Percentiles rank a stretch among this genome's conserved stretches.
These are phyloP conservation scores for Macrotyloma uniflorum DNA, from an alignment of 306 rosid species.

Conservation along the genomic window DNA sequence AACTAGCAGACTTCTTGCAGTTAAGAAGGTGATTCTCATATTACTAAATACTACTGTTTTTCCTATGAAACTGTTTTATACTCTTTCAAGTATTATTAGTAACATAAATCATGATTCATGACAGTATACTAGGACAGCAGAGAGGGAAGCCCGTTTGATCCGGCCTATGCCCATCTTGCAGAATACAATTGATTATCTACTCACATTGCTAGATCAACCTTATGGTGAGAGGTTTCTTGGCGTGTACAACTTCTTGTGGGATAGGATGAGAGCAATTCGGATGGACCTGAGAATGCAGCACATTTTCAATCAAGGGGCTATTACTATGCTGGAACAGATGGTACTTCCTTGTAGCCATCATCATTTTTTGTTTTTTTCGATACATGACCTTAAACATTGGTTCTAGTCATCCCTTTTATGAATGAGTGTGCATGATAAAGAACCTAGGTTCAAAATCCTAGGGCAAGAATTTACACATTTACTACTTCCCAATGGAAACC, in stretches of 20 bases:
- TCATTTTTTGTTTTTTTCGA: conserved; percentile 32
- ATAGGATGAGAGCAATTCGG: conserved; percentile 96
- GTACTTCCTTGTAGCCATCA: conserved; percentile 50
- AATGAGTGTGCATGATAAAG: conserved; percentile 16
- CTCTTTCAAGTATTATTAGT: conserved; percentile 21
- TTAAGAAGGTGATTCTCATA: conserved; percentile 73
- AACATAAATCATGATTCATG: conserved; percentile 22
- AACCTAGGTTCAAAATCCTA: conserved; percentile 25
- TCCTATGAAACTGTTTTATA: conserved; percentile 5
- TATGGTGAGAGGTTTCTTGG: conserved; percentile 84
- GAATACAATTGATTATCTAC: conserved; percentile 79
- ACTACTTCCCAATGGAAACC: conserved; percentile 24
- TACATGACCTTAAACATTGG: conserved; percentile 22
- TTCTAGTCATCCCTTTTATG: conserved; percentile 6
- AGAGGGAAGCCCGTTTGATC: conserved; percentile 90
- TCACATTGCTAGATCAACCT: conserved; percentile 75
- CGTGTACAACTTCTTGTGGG: conserved; percentile 92
- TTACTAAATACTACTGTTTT: conserved; percentile 23
- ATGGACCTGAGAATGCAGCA: conserved; percentile 99
- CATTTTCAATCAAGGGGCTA: conserved; percentile 81
- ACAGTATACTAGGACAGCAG: conserved; percentile 97
- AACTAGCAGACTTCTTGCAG: conserved; percentile 81
- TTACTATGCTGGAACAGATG: conserved; percentile 94
- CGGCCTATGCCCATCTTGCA: conserved; percentile 90
- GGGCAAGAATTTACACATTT: background rate